phyloP scores from a whole-genome alignment of 176 grass and related monocot genomes.

The Sorghum bicolor region DNA sequence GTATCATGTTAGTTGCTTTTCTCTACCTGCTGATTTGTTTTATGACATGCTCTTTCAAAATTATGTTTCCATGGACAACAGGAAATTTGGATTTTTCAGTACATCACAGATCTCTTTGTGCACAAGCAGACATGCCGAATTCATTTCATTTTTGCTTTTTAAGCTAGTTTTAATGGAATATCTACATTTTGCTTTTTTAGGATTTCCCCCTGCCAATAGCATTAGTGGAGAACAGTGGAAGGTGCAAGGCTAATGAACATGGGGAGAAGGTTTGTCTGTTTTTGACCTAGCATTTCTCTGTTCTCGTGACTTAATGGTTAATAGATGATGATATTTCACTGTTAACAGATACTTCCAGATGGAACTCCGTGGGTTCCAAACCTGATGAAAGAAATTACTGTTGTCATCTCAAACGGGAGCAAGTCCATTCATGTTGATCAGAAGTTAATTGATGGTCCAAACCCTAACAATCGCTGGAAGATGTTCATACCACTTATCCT shows the following conservation, averaged over 20 bases:
- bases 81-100: not conserved
- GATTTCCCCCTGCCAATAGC: constrained; percentile 65
- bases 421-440: constrained; percentile 76
- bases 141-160: not conserved
- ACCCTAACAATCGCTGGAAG: constrained; percentile 85
- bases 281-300: constrained; percentile 1
- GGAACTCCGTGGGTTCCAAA: constrained; percentile 86
- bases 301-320: constrained; percentile 1
- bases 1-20: not conserved
- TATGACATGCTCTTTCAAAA: not conserved
- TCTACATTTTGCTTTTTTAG: constrained; percentile 35
- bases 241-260: constrained; percentile 85
- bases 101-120: not conserved
- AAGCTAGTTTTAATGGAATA: constrained; percentile 22
- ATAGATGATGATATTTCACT: constrained; percentile 6
- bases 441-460: constrained; percentile 87
- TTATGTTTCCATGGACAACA: not conserved
- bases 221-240: constrained; percentile 90
- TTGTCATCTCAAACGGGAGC: constrained; percentile 80
- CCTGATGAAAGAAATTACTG: constrained; percentile 79
- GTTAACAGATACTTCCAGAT: constrained; percentile 73
- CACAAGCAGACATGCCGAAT: not conserved
- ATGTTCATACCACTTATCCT: constrained; percentile 81
- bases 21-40: not conserved
- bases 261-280: constrained; percentile 78